Base-by-base conservation (phyloP, 305 asterid species). In the Solanum hybrid region DNA sequence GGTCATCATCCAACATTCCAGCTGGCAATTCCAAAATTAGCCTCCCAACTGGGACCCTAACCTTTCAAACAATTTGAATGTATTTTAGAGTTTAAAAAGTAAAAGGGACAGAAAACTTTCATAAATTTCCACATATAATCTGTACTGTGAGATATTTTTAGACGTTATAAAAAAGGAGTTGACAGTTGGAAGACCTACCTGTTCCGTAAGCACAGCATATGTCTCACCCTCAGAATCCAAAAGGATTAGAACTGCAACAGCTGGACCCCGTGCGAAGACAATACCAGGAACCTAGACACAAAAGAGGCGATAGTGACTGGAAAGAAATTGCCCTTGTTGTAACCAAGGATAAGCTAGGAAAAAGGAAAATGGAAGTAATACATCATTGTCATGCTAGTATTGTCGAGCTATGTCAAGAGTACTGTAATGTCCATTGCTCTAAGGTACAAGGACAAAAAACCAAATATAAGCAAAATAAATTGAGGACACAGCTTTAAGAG, bases 1-100 rank as follows among this genome's bases (percentile, higher is more conserved):
- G 94, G 92, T 95, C 98, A 92, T 95, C 98, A 89, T 97, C 98
- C 95, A 97, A 88, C 98, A 96, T 97, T 91, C 99, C 99, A 37
- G 99, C 99, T 22, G 99, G 99, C 87, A 97, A 92, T 93, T 97
- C 99, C 94, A 97, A 91, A 77, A 96, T 91, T 92, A 96, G 96
- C 96, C 93, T 97, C 83, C 99, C 99, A 91, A 97, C 98, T 84
- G 99, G 98, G 87, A 96, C 98, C 95, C 99, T 94, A 88, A 93
- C 98, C 99, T 96, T 95, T 89, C 92, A 92, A 76, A 88, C 81
- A 90, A 57, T 36, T 82, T 75, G 61, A 86, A 89, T 91, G 89
- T 75, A 57, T 51, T 91, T 90, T 79, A 87, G 82, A 89, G 69
- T 88, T 89, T 85, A 89, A 80, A 24, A 20, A 20, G 18, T 42